Conservation (phyloP, 352 stramenopile species). For the Pythium rishiriense region DNA sequence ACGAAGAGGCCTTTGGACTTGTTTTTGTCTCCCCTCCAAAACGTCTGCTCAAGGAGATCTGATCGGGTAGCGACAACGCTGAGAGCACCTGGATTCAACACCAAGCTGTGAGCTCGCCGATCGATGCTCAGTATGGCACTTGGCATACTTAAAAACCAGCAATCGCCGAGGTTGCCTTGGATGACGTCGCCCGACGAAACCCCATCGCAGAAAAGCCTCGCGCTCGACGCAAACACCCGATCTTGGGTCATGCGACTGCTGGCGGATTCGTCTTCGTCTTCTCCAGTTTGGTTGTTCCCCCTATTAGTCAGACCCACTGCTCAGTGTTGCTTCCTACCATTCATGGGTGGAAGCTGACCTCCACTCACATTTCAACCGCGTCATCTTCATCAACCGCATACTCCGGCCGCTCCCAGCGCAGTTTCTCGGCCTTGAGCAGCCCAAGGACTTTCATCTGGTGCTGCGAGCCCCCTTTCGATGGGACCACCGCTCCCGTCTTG, state of each 20-base stretch:
- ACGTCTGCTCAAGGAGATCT: slow-evolving; percentile 78
- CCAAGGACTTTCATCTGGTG: slow-evolving; percentile 75
- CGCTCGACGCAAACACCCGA: slow-evolving; percentile 57
- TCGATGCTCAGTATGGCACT: background rate
- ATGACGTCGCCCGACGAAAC: slow-evolving; percentile 84
- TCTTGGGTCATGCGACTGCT: slow-evolving; percentile 29
- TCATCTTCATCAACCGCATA: slow-evolving; percentile 48
- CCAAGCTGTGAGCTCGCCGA: background rate
- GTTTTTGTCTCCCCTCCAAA: slow-evolving; percentile 73
- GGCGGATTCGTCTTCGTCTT: slow-evolving; percentile 32
- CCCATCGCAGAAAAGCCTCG: slow-evolving; percentile 75
- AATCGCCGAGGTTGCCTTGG: slow-evolving; percentile 90
- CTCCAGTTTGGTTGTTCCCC: slow-evolving; percentile 32
- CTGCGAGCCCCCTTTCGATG: slow-evolving; percentile 71
- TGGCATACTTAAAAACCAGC: slow-evolving; percentile 89
- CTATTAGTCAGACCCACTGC: background rate
- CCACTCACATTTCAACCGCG: slow-evolving; percentile 17
- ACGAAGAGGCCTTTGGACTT: slow-evolving; percentile 84
- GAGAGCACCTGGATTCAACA: slow-evolving; percentile 57
- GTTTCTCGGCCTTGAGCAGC: slow-evolving; percentile 70
- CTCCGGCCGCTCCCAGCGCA: slow-evolving; percentile 76
- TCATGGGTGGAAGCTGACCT: background rate
- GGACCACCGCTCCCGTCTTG: slow-evolving; percentile 45
- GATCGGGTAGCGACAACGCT: slow-evolving; percentile 83
- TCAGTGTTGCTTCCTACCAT: background rate